Conservation (phyloP, 202 grass and related monocot species). For the Musa balbisiana region DNA sequence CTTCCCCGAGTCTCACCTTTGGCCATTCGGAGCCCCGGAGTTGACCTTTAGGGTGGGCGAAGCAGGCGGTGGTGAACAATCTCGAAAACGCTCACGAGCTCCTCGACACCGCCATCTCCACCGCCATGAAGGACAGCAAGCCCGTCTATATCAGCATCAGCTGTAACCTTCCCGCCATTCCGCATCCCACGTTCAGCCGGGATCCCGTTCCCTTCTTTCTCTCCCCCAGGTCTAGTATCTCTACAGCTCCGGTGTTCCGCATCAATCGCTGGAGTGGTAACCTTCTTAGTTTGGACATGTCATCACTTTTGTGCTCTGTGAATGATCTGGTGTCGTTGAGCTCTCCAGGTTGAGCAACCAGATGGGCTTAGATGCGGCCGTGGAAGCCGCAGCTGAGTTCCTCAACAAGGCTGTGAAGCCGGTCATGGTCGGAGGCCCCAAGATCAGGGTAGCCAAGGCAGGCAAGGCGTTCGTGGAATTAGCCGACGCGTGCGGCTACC, state of each 20-base stretch:
- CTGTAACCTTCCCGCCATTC: not conserved
- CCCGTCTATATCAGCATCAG: slow-evolving; percentile 4
- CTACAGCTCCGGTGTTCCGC: not conserved
- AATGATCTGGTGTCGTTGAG: not conserved
- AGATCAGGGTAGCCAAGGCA: not conserved
- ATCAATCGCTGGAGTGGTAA: not conserved
- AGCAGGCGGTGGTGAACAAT: slow-evolving; percentile 3
- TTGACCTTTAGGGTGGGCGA: not conserved
- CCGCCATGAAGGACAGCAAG: not conserved
- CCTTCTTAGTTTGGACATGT: not conserved
- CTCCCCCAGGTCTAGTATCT: not conserved
- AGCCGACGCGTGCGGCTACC: not conserved
- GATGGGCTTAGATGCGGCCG: not conserved
- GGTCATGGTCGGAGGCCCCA: not conserved
- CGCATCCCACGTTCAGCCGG: not conserved
- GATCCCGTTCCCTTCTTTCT: slow-evolving; percentile 4
- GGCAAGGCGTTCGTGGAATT: not conserved
- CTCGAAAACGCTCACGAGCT: not conserved
- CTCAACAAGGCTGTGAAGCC: slow-evolving; percentile 9
- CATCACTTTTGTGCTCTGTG: not conserved
- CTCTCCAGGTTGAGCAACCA: not conserved
- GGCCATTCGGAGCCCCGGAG: not conserved
- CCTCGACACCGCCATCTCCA: not conserved
- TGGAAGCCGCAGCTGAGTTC: slow-evolving; percentile 1
- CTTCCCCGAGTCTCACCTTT: not conserved